These are phyloP conservation scores for Zygotorulaspora florentina DNA, from an alignment of 805 yeast species.

Conservation along the genomic window DNA sequence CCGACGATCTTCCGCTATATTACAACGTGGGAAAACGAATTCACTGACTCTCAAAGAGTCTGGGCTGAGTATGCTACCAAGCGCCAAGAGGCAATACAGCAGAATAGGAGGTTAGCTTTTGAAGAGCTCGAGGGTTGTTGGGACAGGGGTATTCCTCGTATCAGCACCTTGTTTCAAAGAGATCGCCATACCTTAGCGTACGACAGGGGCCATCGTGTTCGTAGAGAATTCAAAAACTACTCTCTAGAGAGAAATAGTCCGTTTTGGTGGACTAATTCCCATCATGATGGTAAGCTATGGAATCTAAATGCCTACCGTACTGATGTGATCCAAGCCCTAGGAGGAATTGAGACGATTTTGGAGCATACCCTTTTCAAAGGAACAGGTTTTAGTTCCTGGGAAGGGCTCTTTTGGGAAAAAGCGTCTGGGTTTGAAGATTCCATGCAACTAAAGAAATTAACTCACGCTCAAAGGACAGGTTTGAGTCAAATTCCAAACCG, in stretches of 20 bases:
- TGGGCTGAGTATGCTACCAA: slow-evolving; percentile 97
- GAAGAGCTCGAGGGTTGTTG: slow-evolving; percentile 93
- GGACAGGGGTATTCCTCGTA: slow-evolving; percentile 97
- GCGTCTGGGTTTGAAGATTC: slow-evolving; percentile 97
- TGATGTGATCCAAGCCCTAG: slow-evolving; percentile 94
- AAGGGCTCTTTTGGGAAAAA: slow-evolving; percentile 97
- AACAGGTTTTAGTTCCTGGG: slow-evolving; percentile 98
- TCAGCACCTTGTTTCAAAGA: slow-evolving; percentile 89
- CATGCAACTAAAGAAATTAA: slow-evolving; percentile 86
- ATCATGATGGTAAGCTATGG: slow-evolving; percentile 96
- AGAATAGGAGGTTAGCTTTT: slow-evolving; percentile 78
- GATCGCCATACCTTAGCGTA: slow-evolving; percentile 92
- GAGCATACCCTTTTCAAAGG: slow-evolving; percentile 95
- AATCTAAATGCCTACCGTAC: slow-evolving; percentile 87
- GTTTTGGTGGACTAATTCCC: slow-evolving; percentile 93
- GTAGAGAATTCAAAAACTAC: slow-evolving; percentile 73
- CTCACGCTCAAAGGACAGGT: slow-evolving; percentile 97
- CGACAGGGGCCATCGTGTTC: slow-evolving; percentile 86
- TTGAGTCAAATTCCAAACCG: slow-evolving; percentile 96
- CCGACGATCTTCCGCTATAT: slow-evolving; percentile 93
- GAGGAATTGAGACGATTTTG: slow-evolving; percentile 93
- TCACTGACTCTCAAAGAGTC: slow-evolving; percentile 87
- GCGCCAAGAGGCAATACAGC: slow-evolving; percentile 79
- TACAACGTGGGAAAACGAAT: slow-evolving; percentile 95
- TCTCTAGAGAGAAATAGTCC: slow-evolving; percentile 73